Base-by-base conservation (phyloP, 768 basidiomycete genomes). In the Glaciozyma antarctica region DNA sequence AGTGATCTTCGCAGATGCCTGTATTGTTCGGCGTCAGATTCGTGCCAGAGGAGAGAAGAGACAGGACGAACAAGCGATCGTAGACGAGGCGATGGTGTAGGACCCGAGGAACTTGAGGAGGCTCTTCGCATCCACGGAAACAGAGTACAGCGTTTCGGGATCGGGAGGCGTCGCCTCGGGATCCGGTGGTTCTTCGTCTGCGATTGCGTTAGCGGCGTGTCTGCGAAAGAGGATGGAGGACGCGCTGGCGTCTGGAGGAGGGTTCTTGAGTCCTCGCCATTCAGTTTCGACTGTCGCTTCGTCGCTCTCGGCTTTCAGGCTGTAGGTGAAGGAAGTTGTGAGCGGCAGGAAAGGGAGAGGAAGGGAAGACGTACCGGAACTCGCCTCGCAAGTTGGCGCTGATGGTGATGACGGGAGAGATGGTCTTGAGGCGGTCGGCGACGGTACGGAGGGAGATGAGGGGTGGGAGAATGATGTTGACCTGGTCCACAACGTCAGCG, bases 1-100 rank as follows among this genome's bases (percentile, higher is more conserved):
- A 91, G 68, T 90, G 86, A 64, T 84, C 81, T 69, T 85, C 84
- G 73, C 90, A 92, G 58, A 92, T 81, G 73, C 86, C 89, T 92
- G 72, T 0, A 32, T 22, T 19, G 34, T 15, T 13, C 32, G 26
- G 34, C 34, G 38, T 0, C 13, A 58, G 34, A 4, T 13, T 3
- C 6, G 1, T 32, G 30, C 9, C 45, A 13, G 52, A 61, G 54
- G 60, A 43, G 22, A 10, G n/a, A 24, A 13, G n/a, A 22, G 30
- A n/a, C 9, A 54, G 49, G 22, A 79, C 87, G 53, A 70, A 89
- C 90, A 88, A 41, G 88, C 88, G 65, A 93, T 90, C 0, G 89
- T 90, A 3, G 87, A 86, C 0, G 85, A 86, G 5, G 87, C 88
- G 38, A 92, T 85, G 30, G 85, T 82, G 74, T 91, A 86, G 62